These are phyloP conservation scores for Cenococcum geophilum DNA, from an alignment of 495 filamentous ascomycete genomes.

Conservation along the genomic window DNA sequence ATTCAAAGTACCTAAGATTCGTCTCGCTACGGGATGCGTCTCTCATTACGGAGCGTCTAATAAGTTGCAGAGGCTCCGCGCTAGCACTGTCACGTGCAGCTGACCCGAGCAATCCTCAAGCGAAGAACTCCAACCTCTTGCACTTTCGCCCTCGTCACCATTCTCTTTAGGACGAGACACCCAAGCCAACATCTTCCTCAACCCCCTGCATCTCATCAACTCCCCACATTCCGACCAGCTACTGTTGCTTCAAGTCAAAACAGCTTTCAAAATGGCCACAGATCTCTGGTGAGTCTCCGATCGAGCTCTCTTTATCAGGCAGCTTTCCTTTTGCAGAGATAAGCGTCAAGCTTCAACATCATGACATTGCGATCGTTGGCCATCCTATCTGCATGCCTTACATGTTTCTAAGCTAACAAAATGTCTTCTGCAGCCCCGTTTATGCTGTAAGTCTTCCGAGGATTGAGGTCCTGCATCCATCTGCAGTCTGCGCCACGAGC, in stretches of 20 bases:
- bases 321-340: conserved; percentile 34
- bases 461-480: conserved; percentile 8
- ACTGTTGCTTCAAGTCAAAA: conserved; percentile 1
- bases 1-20: conserved; percentile 13
- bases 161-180: conserved; percentile 1
- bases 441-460: conserved; percentile 82
- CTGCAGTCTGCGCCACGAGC: conserved; percentile 7
- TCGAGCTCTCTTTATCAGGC: conserved; percentile 32
- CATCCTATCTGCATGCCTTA: conserved; percentile 4
- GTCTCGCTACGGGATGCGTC: conserved; percentile 10
- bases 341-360: conserved; percentile 26
- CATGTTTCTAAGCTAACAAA: conserved; percentile 39
- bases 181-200: conserved; percentile 14
- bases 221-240: conserved; percentile 8
- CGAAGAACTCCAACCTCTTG: conserved; percentile 7
- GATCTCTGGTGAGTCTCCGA: conserved; percentile 58
- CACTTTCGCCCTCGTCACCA: conserved; percentile 16
- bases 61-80: background rate
- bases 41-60: too few species aligned
- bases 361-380: background rate
- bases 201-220: conserved; percentile 11
- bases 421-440: conserved; percentile 64
- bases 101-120: background rate
- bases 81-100: conserved; percentile 14
- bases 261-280: conserved; percentile 50